Percentiles rank a stretch among this genome's conserved stretches.
Conservation (phyloP, 768 basidiomycete genomes). For the Tulasnella sp. region DNA sequence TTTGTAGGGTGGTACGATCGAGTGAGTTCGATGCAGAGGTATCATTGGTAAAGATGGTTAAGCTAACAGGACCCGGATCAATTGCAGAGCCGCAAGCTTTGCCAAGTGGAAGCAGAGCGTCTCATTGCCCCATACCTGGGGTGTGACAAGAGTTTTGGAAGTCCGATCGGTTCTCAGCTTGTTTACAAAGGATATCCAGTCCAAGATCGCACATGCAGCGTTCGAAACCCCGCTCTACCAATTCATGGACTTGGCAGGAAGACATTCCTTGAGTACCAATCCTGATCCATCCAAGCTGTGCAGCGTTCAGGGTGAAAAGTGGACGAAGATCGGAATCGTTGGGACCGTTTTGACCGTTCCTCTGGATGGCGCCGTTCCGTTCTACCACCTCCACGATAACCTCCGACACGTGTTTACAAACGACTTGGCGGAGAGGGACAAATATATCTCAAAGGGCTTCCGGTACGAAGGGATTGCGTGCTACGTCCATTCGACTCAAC, state of each 20-base stretch:
- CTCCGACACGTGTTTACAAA: neutral
- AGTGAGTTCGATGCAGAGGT: neutral
- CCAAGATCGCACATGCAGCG: neutral
- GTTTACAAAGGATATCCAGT: neutral
- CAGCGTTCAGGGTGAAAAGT: neutral
- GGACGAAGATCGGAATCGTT: neutral
- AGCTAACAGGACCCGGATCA: neutral
- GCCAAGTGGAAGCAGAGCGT: neutral
- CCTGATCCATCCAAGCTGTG: neutral
- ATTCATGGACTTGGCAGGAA: neutral
- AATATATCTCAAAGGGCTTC: no score
- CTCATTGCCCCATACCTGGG: neutral
- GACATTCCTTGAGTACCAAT: neutral
- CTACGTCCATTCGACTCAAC: no score
- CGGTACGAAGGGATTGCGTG: no score
- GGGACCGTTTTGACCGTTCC: neutral
- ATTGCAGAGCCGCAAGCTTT: neutral
- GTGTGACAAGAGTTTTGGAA: neutral
- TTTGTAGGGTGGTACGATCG: neutral
- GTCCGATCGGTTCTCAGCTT: neutral
- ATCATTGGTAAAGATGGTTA: neutral
- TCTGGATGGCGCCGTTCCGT: neutral
- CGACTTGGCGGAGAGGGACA: no score
- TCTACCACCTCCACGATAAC: neutral
- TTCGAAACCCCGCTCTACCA: neutral